Percentiles rank a stretch among this genome's conserved stretches.
These are phyloP conservation scores for Vitis rupestris DNA, from an alignment of 164 flowering plant genomes.

Conservation along the genomic window DNA sequence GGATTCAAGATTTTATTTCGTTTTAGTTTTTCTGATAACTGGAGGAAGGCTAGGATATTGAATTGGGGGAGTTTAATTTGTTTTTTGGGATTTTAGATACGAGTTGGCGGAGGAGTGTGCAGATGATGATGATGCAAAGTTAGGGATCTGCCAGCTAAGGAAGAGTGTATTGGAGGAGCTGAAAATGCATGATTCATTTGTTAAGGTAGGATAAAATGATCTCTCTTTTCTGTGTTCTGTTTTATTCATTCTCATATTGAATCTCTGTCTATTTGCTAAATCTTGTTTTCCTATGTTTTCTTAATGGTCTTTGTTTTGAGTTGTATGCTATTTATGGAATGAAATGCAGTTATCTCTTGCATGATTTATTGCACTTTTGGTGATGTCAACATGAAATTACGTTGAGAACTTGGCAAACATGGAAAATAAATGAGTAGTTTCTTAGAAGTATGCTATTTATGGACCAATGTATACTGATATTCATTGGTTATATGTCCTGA, in stretches of 20 bases:
- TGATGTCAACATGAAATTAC: too few relatives aligned
- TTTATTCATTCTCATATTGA: background rate
- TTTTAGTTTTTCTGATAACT: background rate
- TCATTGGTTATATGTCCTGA: too few relatives aligned
- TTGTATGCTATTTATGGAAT: too few relatives aligned
- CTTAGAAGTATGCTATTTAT: too few relatives aligned
- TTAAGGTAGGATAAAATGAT: constrained; percentile 35
- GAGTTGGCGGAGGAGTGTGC: constrained; percentile 87
- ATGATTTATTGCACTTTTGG: too few relatives aligned
- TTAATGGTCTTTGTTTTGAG: too few relatives aligned
- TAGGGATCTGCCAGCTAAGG: constrained; percentile 58
- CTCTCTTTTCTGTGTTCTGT: background rate
- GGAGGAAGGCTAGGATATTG: background rate
- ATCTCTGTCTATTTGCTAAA: background rate
- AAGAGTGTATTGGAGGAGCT: constrained; percentile 60
- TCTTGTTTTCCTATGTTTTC: background rate
- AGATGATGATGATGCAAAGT: constrained; percentile 90
- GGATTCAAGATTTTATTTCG: constrained; percentile 3
- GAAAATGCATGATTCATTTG: constrained; percentile 70
- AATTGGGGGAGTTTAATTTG: background rate
- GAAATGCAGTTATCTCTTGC: too few relatives aligned
- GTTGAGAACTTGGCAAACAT: too few relatives aligned
- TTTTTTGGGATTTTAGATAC: constrained; percentile 35
- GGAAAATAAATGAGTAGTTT: too few relatives aligned
- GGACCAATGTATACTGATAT: too few relatives aligned